Evolutionary conservation across 2,329 filamentous ascomycete genomes (phyloP).

Genomic region (Beauveria brongniartii): DNA sequence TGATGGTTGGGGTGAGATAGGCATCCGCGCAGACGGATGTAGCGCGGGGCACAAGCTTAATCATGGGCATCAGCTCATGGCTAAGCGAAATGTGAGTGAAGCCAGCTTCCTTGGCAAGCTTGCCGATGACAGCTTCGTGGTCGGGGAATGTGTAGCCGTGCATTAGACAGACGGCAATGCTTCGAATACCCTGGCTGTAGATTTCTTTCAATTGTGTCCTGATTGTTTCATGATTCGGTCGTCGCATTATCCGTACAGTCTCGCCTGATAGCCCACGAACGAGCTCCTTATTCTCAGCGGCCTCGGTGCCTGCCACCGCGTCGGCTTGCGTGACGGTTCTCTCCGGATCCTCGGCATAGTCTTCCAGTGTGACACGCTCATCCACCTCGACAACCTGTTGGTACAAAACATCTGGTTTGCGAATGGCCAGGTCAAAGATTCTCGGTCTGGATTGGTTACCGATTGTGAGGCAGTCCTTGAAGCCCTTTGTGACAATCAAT

Average conservation of each 20-base stretch:
- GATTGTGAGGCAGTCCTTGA: constrained; percentile 80
- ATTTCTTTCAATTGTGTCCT: constrained; percentile 52
- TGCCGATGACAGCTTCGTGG: constrained; percentile 72
- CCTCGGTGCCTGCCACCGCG: constrained; percentile 39
- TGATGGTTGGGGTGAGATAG: constrained; percentile 35
- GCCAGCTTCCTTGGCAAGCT: constrained; percentile 69
- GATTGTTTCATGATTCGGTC: constrained; percentile 48
- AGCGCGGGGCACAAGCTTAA: constrained; percentile 34
- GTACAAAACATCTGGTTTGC: constrained; percentile 81
- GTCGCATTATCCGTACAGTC: constrained; percentile 57
- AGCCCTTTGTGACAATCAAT: constrained; percentile 79
- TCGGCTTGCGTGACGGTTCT: constrained; percentile 48
- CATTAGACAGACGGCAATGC: constrained; percentile 85
- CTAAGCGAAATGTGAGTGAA: constrained; percentile 60
- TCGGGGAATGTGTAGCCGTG: constrained; percentile 87
- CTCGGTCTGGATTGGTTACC: constrained; percentile 84
- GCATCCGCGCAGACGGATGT: constrained; percentile 37
- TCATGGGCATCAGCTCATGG: constrained; percentile 35
- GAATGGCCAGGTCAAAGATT: constrained; percentile 85
- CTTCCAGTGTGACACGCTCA: constrained; percentile 83
- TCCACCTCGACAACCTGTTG: constrained; percentile 81
- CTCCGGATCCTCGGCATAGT: constrained; percentile 81
- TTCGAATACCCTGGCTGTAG: constrained; percentile 60
- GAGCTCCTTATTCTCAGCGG: constrained; percentile 47
- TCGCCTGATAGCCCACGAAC: constrained; percentile 62